phyloP scores from a whole-genome alignment of 2,329 filamentous ascomycete genomes.

The Fusarium lateritium region DNA sequence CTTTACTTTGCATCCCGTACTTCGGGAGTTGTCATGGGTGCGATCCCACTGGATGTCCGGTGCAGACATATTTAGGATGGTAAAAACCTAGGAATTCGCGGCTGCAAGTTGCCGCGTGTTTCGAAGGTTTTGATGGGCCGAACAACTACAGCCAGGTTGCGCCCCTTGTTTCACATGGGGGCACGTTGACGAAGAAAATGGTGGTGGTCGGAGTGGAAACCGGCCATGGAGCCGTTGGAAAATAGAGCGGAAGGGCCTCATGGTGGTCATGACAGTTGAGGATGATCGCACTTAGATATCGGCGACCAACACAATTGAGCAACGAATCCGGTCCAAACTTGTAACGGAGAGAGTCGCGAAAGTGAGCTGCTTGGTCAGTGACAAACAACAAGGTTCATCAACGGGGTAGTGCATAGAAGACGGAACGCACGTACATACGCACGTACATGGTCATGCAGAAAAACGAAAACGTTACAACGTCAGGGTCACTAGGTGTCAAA shows the following conservation, averaged over 20 bases:
- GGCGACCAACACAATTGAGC: constrained; percentile 40
- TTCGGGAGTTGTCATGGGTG: constrained; percentile 21
- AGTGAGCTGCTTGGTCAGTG: constrained; percentile 27
- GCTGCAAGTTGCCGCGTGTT: constrained; percentile 46
- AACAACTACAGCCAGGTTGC: constrained; percentile 40
- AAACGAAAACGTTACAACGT: constrained; percentile 8
- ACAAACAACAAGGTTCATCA: constrained; percentile 36
- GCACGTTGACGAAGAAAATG: constrained; percentile 34
- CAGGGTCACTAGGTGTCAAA: constrained; percentile 14
- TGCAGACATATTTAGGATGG: constrained; percentile 30
- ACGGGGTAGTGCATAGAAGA: constrained; percentile 21
- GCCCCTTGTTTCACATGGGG: constrained; percentile 45
- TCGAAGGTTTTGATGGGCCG: constrained; percentile 39
- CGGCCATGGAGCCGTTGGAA: constrained; percentile 19
- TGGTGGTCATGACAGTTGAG: constrained; percentile 30
- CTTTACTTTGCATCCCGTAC: constrained; percentile 29
- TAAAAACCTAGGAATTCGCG: constrained; percentile 29
- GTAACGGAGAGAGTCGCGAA: constrained; percentile 41
- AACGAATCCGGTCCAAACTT: constrained; percentile 38
- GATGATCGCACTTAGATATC: constrained; percentile 36
- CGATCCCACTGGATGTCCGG: constrained; percentile 29
- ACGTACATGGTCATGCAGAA: constrained; percentile 14
- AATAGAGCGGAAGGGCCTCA: constrained; percentile 29
- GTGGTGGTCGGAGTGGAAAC: constrained; percentile 39
- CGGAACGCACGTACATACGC: constrained; percentile 7